phyloP scores from a whole-genome alignment of 768 basidiomycete genomes.

The Pisolithus microcarpus region DNA sequence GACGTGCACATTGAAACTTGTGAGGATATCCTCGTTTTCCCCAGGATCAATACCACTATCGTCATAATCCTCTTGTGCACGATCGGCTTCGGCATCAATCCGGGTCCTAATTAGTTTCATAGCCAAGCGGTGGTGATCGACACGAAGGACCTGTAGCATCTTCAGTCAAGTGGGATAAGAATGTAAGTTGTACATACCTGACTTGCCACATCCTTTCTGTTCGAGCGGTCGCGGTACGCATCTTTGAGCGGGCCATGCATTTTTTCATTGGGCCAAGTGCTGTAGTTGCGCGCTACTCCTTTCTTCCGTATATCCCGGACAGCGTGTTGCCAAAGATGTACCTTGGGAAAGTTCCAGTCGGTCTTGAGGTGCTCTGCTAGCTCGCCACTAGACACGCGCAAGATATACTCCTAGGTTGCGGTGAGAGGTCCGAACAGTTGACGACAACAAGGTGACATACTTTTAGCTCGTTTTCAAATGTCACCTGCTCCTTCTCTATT shows the following conservation, averaged over 20 bases:
- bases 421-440: background rate
- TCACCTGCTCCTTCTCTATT: too few species aligned
- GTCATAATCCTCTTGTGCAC: constrained; percentile 2
- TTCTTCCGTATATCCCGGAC: constrained; percentile 28
- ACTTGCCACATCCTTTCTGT: constrained; percentile 26
- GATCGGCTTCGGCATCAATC: background rate
- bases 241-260: constrained; percentile 22
- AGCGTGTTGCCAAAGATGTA: constrained; percentile 25
- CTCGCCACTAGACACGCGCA: background rate
- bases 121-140: constrained; percentile 9
- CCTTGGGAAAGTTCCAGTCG: constrained; percentile 31
- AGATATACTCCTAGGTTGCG: background rate
- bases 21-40: too few species aligned
- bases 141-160: constrained; percentile 4
- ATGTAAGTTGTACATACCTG: constrained; percentile 20
- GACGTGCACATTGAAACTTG: too few species aligned
- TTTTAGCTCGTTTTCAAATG: too few species aligned
- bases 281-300: constrained; percentile 25
- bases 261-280: constrained; percentile 27
- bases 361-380: background rate
- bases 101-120: constrained; percentile 1
- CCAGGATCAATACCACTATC: too few species aligned
- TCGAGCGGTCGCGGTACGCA: constrained; percentile 21
- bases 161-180: background rate
- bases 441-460: too few species aligned